These are phyloP conservation scores for Pseudocercospora fijiensis DNA, from an alignment of 2,329 filamentous ascomycete species.

Conservation along the genomic window DNA sequence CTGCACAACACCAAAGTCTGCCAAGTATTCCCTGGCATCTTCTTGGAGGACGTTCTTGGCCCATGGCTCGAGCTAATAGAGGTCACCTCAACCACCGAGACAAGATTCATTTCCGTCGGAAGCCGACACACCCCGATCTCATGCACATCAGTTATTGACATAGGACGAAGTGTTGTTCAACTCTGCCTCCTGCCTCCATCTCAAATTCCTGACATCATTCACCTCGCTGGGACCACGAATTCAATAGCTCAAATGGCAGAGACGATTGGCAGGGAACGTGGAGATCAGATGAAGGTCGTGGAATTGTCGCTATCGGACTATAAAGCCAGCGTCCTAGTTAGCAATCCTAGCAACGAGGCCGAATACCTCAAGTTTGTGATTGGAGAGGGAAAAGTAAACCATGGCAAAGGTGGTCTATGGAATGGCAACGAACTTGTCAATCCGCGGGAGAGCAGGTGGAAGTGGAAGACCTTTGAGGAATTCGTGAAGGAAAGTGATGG, in stretches of 20 bases:
- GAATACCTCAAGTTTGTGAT: conserved; percentile 11
- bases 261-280: conserved; percentile 6
- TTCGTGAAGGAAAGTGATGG: conserved; percentile 9
- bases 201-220: conserved; percentile 9
- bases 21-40: conserved; percentile 11
- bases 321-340: conserved; percentile 13
- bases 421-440: conserved; percentile 13
- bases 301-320: conserved; percentile 10
- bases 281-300: conserved; percentile 1
- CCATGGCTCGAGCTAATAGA: conserved; percentile 11
- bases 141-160: conserved; percentile 3
- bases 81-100: neutral
- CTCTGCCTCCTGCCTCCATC: conserved; percentile 3
- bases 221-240: conserved; percentile 9
- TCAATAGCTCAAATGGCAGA: conserved; percentile 1
- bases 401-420: conserved; percentile 8
- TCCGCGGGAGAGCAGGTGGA: conserved; percentile 14
- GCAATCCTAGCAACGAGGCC: neutral
- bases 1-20: conserved; percentile 10
- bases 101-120: conserved; percentile 6
- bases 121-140: conserved; percentile 9
- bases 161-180: conserved; percentile 10
- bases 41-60: conserved; percentile 10
- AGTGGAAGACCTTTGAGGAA: conserved; percentile 9
- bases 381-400: conserved; percentile 12